Conservation (phyloP, 2,329 filamentous ascomycete species). For the Dactylellina parvicollis region DNA sequence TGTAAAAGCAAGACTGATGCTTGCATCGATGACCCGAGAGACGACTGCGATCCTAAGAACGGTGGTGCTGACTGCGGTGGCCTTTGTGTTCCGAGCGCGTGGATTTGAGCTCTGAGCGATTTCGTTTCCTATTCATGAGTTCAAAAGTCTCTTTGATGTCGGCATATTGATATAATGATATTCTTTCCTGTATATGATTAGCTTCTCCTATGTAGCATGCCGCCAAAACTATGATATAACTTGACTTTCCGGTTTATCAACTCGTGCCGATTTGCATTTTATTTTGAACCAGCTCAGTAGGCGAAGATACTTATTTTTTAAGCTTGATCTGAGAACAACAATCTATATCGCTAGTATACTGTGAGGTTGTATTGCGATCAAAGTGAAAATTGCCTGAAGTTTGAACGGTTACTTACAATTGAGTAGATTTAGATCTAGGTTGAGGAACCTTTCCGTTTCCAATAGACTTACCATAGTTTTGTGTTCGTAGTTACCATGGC, state of each 20-base stretch:
- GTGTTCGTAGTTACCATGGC: not conserved
- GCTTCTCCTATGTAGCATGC: not conserved
- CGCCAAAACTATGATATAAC: no score
- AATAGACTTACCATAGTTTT: not conserved
- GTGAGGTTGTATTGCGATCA: no score
- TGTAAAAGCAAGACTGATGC: constrained; percentile 59
- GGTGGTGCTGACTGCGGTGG: constrained; percentile 64
- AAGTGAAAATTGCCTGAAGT: no score
- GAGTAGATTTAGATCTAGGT: no score
- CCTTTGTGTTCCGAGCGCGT: constrained; percentile 60
- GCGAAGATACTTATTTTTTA: no score
- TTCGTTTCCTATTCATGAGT: not conserved
- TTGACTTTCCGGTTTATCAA: no score
- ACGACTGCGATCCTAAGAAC: constrained; percentile 61
- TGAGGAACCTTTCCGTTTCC: not conserved
- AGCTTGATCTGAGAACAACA: no score
- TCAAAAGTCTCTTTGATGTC: not conserved
- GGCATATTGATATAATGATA: not conserved
- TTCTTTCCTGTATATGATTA: constrained; percentile 19
- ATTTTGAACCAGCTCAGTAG: no score
- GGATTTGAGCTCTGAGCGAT: not conserved
- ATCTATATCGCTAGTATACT: no score
- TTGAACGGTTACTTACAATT: no score
- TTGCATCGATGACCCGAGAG: constrained; percentile 63
- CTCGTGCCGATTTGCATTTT: no score